Base-by-base conservation (phyloP, 805 yeast genomes). In the Saccharomycopsis sp. region DNA sequence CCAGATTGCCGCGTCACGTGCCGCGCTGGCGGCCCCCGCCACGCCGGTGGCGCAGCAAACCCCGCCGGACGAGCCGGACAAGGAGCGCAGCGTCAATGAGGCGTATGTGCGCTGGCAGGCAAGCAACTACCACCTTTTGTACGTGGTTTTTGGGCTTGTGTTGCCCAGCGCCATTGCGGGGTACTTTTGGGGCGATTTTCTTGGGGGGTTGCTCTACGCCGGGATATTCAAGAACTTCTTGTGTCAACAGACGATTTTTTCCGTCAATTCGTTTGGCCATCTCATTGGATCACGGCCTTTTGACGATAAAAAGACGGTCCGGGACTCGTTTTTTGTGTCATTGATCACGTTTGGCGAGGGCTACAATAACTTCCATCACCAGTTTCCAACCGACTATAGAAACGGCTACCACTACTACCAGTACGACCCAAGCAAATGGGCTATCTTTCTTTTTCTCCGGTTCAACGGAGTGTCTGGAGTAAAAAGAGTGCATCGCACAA, bases 361-460 rank as follows among this genome's bases (percentile, higher is more conserved):
- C 3, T 83, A 83, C 71, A 95, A 90, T 71, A 91, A 91, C 73
- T 92, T 87, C 74, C 98, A 91, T 73, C 97, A 92, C 73, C 97
- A 90, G 73, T 91, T 91, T 71, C 96, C 97, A 3, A 84, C 87
- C 62, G 97, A 91, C 71, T 91, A 86, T 73, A 78, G 97, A 61
- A 84, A 84, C 63, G 89, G 91, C 3, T 73, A 81, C 57, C 80
- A 82, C 61, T 78, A 84, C 80, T 84, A 83, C 71, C 85, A 86
- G 52, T 86, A 82, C 70, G 98, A 91, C 70, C 97, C 97, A 9
- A 86, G 95, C 47, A 91, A 89, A 74, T 83, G 89, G 85, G 75
- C 82, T 54, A 77, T 91, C 56, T 78, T 78, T 71, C 40, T 75
- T 0, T 68, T 83, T 59, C 74, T 76, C 53, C 69, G 75, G 61